These are phyloP conservation scores for Elsinoe necatrix DNA, from an alignment of 2,329 filamentous ascomycete species.

Conservation along the genomic window DNA sequence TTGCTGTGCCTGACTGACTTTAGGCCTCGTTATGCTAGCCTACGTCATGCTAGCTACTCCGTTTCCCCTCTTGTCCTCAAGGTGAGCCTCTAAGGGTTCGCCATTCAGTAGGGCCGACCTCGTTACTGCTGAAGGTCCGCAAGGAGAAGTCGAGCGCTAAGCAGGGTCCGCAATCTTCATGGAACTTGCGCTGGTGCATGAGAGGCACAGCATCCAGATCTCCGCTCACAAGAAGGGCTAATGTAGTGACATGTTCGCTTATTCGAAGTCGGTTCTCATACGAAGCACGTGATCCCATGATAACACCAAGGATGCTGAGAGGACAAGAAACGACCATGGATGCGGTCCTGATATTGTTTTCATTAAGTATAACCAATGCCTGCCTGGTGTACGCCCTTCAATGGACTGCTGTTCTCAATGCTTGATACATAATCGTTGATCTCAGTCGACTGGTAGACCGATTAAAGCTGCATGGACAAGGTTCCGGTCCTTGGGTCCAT, in stretches of 20 bases:
- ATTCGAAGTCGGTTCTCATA: too few relatives aligned
- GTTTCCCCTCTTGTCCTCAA: constrained; percentile 40
- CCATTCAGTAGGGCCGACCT: constrained; percentile 37
- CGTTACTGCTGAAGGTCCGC: constrained; percentile 33
- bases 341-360: background rate
- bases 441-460: constrained; percentile 19
- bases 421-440: background rate
- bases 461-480: constrained; percentile 27
- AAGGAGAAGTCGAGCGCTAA: constrained; percentile 45
- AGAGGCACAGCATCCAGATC: constrained; percentile 39
- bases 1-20: background rate
- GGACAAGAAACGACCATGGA: too few relatives aligned
- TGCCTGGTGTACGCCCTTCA: background rate
- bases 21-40: constrained; percentile 34
- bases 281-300: too few relatives aligned
- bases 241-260: constrained; percentile 31
- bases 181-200: constrained; percentile 35
- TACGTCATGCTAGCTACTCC: constrained; percentile 44
- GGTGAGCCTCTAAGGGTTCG: constrained; percentile 35
- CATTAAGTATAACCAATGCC: background rate
- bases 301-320: too few relatives aligned
- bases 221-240: constrained; percentile 41
- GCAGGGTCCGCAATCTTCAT: constrained; percentile 39
- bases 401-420: constrained; percentile 2
- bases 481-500: constrained; percentile 20